phyloP scores from a whole-genome alignment of 371 early-diverging fungal genomes.

The Mucor plumbeus region DNA sequence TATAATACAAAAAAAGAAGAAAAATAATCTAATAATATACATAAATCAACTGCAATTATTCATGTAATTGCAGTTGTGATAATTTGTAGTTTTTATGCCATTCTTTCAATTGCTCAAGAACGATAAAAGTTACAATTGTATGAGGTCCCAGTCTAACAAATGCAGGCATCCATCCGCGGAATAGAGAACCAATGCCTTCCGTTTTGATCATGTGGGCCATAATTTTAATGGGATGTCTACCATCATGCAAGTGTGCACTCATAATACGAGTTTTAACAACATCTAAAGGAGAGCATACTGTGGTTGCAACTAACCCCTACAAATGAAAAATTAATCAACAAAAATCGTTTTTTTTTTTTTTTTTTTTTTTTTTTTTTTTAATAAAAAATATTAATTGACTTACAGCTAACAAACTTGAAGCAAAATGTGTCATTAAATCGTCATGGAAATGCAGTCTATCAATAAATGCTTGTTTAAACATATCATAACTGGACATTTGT shows the following conservation, averaged over 20 bases:
- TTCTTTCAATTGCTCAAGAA: conserved; percentile 74
- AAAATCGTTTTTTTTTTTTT: neutral
- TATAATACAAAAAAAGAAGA: neutral
- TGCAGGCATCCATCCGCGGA: conserved; percentile 90
- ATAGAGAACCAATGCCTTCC: conserved; percentile 83
- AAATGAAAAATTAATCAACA: conserved; percentile 3
- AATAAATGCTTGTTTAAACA: conserved; percentile 62
- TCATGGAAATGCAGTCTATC: conserved; percentile 54
- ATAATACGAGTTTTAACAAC: conserved; percentile 79
- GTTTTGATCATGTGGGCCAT: conserved; percentile 61
- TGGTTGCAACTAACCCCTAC: conserved; percentile 73
- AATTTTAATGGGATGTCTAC: conserved; percentile 46
- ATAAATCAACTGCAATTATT: neutral
- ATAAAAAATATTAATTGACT: conserved; percentile 10
- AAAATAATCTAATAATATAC: neutral
- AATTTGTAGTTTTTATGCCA: conserved; percentile 26
- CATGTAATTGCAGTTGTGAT: neutral
- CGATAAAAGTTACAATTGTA: conserved; percentile 86
- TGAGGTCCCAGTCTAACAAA: conserved; percentile 86
- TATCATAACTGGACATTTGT: conserved; percentile 71
- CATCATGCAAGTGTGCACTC: conserved; percentile 47
- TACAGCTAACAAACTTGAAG: conserved; percentile 67
- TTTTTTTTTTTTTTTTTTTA: no score
- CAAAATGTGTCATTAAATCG: conserved; percentile 65
- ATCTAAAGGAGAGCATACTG: conserved; percentile 69